A percentile compares a stretch with the other conserved stretches of the same genome.
phyloP scores from a whole-genome alignment of 169 alveolate genomes.

The Eimeria zaria region DNA sequence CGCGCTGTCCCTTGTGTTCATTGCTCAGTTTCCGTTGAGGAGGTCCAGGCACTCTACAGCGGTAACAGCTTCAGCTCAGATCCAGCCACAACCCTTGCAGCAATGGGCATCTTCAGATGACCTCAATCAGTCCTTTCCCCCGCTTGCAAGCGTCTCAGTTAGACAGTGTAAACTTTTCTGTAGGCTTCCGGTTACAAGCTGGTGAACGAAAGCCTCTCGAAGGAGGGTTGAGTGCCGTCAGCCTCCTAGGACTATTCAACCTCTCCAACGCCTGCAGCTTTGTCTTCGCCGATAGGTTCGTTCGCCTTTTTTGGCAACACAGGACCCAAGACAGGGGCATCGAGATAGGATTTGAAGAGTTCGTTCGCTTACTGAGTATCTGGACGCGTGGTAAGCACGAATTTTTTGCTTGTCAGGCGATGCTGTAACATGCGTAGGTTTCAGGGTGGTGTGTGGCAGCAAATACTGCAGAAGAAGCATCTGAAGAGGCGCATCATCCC shows the following conservation, averaged over 20 bases:
- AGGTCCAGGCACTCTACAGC: conserved; percentile 79
- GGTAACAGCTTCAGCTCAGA: not conserved
- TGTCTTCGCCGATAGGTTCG: conserved; percentile 82
- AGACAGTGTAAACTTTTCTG: not conserved
- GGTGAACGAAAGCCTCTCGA: conserved; percentile 80
- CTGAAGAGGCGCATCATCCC: not conserved
- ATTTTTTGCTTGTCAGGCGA: not conserved
- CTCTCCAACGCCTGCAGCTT: conserved; percentile 82
- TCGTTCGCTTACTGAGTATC: conserved; percentile 76
- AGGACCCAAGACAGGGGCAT: conserved; percentile 80
- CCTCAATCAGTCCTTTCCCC: not conserved
- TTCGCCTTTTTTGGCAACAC: conserved; percentile 83
- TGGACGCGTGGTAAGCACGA: conserved; percentile 82
- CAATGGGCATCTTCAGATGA: not conserved
- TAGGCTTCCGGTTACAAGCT: conserved; percentile 82
- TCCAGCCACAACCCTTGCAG: not conserved
- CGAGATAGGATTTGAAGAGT: conserved; percentile 85
- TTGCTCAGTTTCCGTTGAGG: conserved; percentile 73
- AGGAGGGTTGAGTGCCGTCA: conserved; percentile 85
- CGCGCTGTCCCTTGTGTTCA: not conserved
- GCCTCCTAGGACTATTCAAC: conserved; percentile 82
- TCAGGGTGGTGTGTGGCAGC: not conserved
- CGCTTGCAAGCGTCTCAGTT: not conserved
- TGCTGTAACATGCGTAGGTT: not conserved
- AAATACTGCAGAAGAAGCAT: not conserved